Conservation (phyloP, 129 eudicot species). For the Tanacetum coccineum region DNA sequence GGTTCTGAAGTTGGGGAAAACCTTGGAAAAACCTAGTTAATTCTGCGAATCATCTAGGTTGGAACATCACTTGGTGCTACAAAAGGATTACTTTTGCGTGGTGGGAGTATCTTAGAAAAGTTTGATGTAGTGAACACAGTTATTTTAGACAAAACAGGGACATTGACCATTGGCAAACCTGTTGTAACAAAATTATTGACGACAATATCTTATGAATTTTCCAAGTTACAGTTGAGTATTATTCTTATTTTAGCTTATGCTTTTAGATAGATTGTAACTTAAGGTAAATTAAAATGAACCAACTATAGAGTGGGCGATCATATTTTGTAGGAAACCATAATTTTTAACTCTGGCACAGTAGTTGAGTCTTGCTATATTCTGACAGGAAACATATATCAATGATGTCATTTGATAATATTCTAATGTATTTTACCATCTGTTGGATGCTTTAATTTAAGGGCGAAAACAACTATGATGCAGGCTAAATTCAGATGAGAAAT, state of each 20-base stretch:
- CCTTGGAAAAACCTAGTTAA: too few species aligned
- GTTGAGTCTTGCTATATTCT: not conserved
- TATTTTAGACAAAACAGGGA: conserved; percentile 95
- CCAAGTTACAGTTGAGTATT: too few species aligned
- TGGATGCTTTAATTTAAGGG: conserved; percentile 1
- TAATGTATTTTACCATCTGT: not conserved
- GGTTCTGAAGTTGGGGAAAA: too few species aligned
- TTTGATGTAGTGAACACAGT: conserved; percentile 66
- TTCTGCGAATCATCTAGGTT: conserved; percentile 35
- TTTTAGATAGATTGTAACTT: not conserved
- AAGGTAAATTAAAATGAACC: not conserved
- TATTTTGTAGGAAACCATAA: not conserved
- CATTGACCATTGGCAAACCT: conserved; percentile 84
- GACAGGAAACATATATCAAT: not conserved
- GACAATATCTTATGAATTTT: conserved; percentile 31
- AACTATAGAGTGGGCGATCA: not conserved
- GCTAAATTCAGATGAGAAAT: conserved; percentile 28
- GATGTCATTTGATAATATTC: not conserved
- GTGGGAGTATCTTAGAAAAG: conserved; percentile 86
- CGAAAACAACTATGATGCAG: conserved; percentile 40
- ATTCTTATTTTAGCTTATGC: not conserved
- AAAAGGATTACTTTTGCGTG: conserved; percentile 88
- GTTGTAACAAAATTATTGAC: conserved; percentile 71
- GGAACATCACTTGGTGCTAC: conserved; percentile 98
- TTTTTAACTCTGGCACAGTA: not conserved